These are phyloP conservation scores for Coemansia reversa DNA, from an alignment of 192 early-diverging fungal species.

Conservation along the genomic window DNA sequence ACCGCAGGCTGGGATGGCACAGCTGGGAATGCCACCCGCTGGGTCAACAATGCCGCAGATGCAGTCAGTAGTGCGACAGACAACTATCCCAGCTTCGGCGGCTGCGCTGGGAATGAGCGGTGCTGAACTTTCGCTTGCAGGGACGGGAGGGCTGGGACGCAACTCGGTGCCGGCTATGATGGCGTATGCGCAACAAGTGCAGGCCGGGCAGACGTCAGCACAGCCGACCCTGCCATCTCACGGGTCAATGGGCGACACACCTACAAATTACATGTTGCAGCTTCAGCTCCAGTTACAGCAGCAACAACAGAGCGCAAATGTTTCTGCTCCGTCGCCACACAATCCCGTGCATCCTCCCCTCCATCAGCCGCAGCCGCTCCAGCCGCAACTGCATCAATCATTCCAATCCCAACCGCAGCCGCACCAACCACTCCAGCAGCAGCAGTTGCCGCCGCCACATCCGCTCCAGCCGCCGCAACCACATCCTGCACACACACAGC, in stretches of 20 bases:
- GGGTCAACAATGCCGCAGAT: not conserved
- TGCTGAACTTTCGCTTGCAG: constrained; percentile 20
- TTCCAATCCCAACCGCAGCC: not conserved
- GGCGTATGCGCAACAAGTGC: constrained; percentile 24
- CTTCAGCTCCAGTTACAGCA: constrained; percentile 18
- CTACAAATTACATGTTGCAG: constrained; percentile 18
- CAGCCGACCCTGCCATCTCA: constrained; percentile 1
- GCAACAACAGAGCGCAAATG: constrained; percentile 13
- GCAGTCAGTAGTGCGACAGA: constrained; percentile 3
- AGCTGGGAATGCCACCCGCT: constrained; percentile 4
- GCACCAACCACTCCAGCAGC: constrained; percentile 5
- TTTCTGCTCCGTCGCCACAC: not conserved
- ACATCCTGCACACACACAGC: constrained; percentile 1
- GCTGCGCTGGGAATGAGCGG: constrained; percentile 3
- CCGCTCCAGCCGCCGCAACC: constrained; percentile 4
- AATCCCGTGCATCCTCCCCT: not conserved
- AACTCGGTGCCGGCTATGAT: constrained; percentile 16
- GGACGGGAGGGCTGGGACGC: constrained; percentile 9
- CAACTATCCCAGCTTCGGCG: constrained; percentile 13
- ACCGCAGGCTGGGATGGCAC: constrained; percentile 4
- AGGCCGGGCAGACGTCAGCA: constrained; percentile 18
- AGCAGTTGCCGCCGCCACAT: not conserved
- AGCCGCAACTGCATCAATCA: constrained; percentile 2
- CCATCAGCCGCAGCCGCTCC: constrained; percentile 9
- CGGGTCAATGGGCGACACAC: constrained; percentile 3